Evolutionary conservation across 2,329 filamentous ascomycete genomes (phyloP).

Genomic region (Trichoderma lentiforme): DNA sequence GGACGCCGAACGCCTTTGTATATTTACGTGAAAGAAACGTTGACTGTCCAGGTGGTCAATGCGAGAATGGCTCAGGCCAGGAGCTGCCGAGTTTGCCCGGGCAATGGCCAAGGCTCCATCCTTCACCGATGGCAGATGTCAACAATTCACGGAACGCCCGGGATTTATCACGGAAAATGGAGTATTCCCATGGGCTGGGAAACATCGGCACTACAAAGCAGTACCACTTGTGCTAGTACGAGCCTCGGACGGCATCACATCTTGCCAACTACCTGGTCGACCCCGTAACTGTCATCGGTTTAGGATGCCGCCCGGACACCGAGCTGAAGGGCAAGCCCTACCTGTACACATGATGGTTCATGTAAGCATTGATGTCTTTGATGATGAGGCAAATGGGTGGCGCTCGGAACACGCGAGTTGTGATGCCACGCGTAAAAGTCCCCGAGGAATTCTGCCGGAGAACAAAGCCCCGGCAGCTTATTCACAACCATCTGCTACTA

Average conservation of each 20-base stretch:
- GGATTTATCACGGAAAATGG: not conserved
- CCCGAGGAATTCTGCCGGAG: not conserved
- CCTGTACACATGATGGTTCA: not conserved
- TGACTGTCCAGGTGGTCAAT: not conserved
- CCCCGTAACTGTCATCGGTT: not conserved
- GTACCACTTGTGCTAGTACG: not conserved
- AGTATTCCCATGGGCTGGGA: not conserved
- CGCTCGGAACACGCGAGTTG: not conserved
- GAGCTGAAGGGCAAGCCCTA: not conserved
- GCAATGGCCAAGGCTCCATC: not conserved
- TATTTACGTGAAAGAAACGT: not conserved
- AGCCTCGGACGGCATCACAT: not conserved
- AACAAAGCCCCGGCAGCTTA: not conserved
- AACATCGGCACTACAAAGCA: not conserved
- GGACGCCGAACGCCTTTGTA: not conserved
- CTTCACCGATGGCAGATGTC: not conserved
- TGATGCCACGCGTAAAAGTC: constrained; percentile 1
- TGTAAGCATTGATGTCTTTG: not conserved
- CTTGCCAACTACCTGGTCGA: not conserved
- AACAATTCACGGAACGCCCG: not conserved
- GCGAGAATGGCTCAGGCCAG: not conserved
- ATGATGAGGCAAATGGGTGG: not conserved
- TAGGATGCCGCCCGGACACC: not conserved
- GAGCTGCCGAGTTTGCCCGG: not conserved
- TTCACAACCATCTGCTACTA: not conserved